These are phyloP conservation scores for Kockiozyma suomiensis DNA, from an alignment of 805 yeast species.

Conservation along the genomic window DNA sequence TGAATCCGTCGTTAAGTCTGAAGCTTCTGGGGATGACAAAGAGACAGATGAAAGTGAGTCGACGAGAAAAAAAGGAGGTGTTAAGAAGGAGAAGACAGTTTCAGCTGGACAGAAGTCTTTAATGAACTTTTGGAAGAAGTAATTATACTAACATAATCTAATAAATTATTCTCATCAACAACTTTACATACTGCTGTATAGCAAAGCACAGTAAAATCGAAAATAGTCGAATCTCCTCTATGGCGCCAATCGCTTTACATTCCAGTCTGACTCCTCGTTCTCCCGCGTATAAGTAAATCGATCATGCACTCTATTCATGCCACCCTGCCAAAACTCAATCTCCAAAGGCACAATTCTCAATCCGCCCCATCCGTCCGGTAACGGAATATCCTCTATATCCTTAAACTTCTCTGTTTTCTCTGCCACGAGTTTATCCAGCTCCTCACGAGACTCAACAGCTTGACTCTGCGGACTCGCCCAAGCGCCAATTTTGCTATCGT, in stretches of 20 bases:
- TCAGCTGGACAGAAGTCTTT: constrained; percentile 22
- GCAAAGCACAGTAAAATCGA: neutral
- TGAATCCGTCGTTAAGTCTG: neutral
- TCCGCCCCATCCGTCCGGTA: constrained; percentile 98
- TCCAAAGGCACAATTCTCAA: constrained; percentile 83
- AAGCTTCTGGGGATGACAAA: neutral
- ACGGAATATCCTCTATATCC: constrained; percentile 67
- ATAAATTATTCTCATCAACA: neutral
- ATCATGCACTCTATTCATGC: constrained; percentile 87
- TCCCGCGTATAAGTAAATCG: constrained; percentile 50
- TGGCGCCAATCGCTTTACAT: constrained; percentile 27
- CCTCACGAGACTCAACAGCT: constrained; percentile 58
- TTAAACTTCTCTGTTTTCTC: constrained; percentile 60
- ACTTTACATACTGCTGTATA: too few species aligned
- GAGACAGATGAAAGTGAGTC: neutral
- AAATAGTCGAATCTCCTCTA: neutral
- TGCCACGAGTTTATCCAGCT: constrained; percentile 58
- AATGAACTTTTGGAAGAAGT: constrained; percentile 22
- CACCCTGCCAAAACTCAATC: constrained; percentile 97
- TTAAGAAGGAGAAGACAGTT: neutral
- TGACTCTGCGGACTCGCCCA: constrained; percentile 93
- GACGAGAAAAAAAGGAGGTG: neutral
- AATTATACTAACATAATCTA: neutral
- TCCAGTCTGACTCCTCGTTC: constrained; percentile 21
- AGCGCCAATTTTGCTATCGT: constrained; percentile 93